Evolutionary conservation across 768 basidiomycete species (phyloP).

Genomic region (Lentinula guzmanii): DNA sequence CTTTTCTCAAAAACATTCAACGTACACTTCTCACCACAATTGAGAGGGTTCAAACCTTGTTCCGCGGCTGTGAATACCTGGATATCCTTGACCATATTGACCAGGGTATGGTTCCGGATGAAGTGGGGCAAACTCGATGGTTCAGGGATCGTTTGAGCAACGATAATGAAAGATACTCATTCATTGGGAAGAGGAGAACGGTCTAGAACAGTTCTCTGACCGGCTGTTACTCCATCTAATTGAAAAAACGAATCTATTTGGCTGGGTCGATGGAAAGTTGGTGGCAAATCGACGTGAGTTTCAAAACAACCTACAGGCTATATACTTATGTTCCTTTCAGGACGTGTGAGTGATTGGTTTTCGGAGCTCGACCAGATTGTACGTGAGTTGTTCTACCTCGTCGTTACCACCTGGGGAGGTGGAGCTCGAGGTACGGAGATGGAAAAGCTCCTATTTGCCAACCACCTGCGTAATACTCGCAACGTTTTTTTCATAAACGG

Average conservation of each 20-base stretch:
- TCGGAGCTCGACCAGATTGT: constrained; percentile 8
- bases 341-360: neutral
- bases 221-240: too few species aligned
- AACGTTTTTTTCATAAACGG: constrained; percentile 13
- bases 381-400: constrained; percentile 6
- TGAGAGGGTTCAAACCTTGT: neutral
- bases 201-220: too few species aligned
- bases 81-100: too few species aligned
- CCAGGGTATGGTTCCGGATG: too few species aligned
- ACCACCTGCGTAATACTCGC: neutral
- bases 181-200: too few species aligned
- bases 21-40: neutral
- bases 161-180: too few species aligned
- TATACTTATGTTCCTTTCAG: neutral
- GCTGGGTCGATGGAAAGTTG: neutral
- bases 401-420: constrained; percentile 10
- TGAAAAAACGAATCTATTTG: neutral
- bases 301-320: too few species aligned
- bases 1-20: neutral
- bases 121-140: too few species aligned
- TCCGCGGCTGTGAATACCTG: too few species aligned
- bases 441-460: constrained; percentile 8
- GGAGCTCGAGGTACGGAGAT: constrained; percentile 11
- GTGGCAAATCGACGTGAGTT: neutral
- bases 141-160: too few species aligned